Percentiles rank a stretch among this genome's conserved stretches.
phyloP scores from a whole-genome alignment of 2,329 filamentous ascomycete species.

The Cercospora citrullina region DNA sequence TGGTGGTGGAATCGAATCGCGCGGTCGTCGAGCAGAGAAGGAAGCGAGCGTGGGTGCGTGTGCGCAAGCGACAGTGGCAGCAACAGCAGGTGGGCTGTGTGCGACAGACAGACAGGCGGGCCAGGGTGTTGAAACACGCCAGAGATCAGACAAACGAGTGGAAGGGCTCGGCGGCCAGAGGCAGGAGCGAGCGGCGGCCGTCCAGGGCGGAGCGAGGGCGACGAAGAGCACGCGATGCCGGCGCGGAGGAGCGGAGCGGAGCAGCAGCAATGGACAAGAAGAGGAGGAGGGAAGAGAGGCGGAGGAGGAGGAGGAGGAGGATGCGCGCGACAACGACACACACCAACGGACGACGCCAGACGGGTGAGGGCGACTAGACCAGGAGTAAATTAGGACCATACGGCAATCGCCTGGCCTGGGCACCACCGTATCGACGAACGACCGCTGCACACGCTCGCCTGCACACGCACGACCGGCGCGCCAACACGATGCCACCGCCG shows the following conservation, averaged over 20 bases:
- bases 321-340: not conserved
- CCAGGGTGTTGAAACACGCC: constrained; percentile 13
- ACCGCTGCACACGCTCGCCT: not conserved
- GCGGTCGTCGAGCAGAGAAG: constrained; percentile 1
- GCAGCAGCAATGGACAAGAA: not conserved
- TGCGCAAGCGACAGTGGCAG: constrained; percentile 3
- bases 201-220: constrained; percentile 5
- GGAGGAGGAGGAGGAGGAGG: not conserved
- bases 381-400: not conserved
- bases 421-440: not conserved
- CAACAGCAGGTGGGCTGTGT: not conserved
- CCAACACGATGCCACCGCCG: not conserved
- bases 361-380: not conserved
- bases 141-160: not conserved
- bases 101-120: constrained; percentile 1
- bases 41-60: constrained; percentile 15
- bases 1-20: constrained; percentile 5
- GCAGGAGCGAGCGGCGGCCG: not conserved
- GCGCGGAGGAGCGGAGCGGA: not conserved
- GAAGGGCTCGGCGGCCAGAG: not conserved
- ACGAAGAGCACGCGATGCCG: not conserved
- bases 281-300: not conserved
- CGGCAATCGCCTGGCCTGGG: not conserved
- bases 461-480: not conserved
- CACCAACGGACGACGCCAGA: not conserved